Evolutionary conservation across 352 stramenopile genomes (phyloP).

Genomic region (Pythium chondricola): DNA sequence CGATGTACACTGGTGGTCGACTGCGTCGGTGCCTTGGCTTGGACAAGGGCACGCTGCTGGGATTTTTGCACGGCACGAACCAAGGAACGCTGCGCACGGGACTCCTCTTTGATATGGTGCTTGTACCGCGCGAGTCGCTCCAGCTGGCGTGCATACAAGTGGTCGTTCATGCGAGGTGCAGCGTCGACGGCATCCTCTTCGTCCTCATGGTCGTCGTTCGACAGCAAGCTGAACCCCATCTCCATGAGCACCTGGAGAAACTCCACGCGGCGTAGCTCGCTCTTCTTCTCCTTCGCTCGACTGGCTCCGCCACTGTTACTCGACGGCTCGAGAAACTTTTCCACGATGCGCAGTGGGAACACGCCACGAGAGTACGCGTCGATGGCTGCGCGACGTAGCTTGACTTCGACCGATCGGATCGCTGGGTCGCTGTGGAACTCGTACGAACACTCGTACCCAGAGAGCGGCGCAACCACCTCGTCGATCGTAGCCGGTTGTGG

Average conservation of each 20-base stretch:
- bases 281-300: conserved; percentile 6
- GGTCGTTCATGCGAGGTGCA: conserved; percentile 53
- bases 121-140: conserved; percentile 64
- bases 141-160: conserved; percentile 77
- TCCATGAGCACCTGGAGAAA: conserved; percentile 93
- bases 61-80: conserved; percentile 31
- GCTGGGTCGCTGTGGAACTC: conserved; percentile 74
- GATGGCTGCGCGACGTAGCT: conserved; percentile 64
- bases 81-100: conserved; percentile 49
- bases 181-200: conserved; percentile 14
- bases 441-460: conserved; percentile 67
- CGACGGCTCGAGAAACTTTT: conserved; percentile 53
- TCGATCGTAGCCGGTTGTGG: neutral
- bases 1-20: conserved; percentile 9
- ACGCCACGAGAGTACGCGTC: conserved; percentile 65
- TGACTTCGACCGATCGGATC: conserved; percentile 80
- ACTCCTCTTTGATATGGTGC: conserved; percentile 43
- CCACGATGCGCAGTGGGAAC: conserved; percentile 60
- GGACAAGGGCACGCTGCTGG: conserved; percentile 17
- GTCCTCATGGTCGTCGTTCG: conserved; percentile 25
- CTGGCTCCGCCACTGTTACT: conserved; percentile 17
- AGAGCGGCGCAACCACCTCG: neutral
- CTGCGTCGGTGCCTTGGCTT: conserved; percentile 11
- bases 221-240: conserved; percentile 82
- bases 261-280: conserved; percentile 74